Evolutionary conservation across 2,329 filamentous ascomycete genomes (phyloP).

Genomic region (Penicillium nordicum): DNA sequence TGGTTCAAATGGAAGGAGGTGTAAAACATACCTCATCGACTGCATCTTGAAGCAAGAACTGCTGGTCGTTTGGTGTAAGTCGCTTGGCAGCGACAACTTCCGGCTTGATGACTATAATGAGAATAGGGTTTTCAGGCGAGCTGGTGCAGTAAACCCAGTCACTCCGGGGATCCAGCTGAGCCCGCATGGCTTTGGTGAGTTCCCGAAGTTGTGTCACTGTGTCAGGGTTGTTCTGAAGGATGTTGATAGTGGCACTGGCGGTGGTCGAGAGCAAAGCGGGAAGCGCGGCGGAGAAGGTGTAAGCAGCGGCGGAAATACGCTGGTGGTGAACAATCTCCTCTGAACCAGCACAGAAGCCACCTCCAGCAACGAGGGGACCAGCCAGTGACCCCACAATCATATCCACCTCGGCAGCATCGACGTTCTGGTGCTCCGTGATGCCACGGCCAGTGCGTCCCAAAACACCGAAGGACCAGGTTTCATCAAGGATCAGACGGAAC

Average conservation of each 20-base stretch:
- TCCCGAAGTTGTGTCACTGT: slow-evolving; percentile 75
- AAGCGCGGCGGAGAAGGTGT: slow-evolving; percentile 92
- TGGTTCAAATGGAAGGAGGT: neutral
- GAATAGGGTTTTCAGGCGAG: slow-evolving; percentile 76
- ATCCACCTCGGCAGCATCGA: slow-evolving; percentile 87
- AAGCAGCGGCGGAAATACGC: slow-evolving; percentile 84
- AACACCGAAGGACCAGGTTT: slow-evolving; percentile 96
- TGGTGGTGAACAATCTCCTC: slow-evolving; percentile 94
- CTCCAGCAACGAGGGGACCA: slow-evolving; percentile 84
- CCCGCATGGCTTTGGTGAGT: slow-evolving; percentile 79
- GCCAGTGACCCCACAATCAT: slow-evolving; percentile 95
- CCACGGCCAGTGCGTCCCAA: slow-evolving; percentile 87
- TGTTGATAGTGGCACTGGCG: slow-evolving; percentile 80
- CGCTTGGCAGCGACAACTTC: slow-evolving; percentile 72
- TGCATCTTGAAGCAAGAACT: slow-evolving; percentile 78
- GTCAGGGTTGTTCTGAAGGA: slow-evolving; percentile 84
- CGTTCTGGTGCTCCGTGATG: slow-evolving; percentile 92
- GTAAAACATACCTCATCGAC: slow-evolving; percentile 81
- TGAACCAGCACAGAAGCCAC: slow-evolving; percentile 91
- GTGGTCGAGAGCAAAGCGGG: slow-evolving; percentile 95
- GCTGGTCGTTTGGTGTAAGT: slow-evolving; percentile 71
- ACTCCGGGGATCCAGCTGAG: slow-evolving; percentile 84
- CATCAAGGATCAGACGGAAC: slow-evolving; percentile 94
- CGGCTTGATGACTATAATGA: slow-evolving; percentile 78
- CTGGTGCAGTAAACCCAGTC: slow-evolving; percentile 89